These are phyloP conservation scores for Themeda triandra DNA, from an alignment of 176 grass and related monocot species.

Conservation along the genomic window DNA sequence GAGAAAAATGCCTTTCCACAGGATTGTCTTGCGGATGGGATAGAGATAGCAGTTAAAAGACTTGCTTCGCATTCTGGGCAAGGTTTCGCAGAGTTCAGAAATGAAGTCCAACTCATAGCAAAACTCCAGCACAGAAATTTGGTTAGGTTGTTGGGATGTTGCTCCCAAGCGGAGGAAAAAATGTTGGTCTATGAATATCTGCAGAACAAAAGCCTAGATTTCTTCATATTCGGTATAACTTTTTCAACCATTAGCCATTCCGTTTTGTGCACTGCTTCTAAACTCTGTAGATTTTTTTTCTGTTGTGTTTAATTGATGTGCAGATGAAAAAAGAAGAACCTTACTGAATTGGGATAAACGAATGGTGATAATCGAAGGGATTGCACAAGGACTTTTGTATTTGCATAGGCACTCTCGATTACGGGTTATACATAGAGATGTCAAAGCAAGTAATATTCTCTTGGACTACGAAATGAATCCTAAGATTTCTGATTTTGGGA, in stretches of 20 bases:
- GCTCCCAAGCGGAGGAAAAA: not conserved
- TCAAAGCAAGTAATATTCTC: conserved; percentile 8
- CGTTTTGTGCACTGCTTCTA: not conserved
- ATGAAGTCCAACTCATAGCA: not conserved
- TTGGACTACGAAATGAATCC: conserved; percentile 7
- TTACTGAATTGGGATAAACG: conserved; percentile 3
- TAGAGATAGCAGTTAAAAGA: conserved; percentile 1
- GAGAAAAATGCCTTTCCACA: not conserved
- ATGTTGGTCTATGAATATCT: conserved; percentile 1
- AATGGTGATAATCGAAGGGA: not conserved
- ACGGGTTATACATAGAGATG: conserved; percentile 8
- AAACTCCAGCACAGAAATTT: not conserved
- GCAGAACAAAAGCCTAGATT: not conserved
- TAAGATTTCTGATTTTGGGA: conserved; percentile 10
- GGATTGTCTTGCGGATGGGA: not conserved
- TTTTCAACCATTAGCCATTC: not conserved
- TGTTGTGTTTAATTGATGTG: not conserved
- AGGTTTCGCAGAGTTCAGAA: not conserved
- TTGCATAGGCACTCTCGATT: not conserved
- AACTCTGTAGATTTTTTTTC: not conserved
- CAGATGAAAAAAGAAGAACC: not conserved
- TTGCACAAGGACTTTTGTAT: conserved; percentile 6
- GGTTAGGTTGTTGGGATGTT: not conserved
- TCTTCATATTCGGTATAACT: not conserved
- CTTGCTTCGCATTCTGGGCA: not conserved